Conservation (phyloP, 1,284 basidiomycete species). For the Apiotrichum brassicae region DNA sequence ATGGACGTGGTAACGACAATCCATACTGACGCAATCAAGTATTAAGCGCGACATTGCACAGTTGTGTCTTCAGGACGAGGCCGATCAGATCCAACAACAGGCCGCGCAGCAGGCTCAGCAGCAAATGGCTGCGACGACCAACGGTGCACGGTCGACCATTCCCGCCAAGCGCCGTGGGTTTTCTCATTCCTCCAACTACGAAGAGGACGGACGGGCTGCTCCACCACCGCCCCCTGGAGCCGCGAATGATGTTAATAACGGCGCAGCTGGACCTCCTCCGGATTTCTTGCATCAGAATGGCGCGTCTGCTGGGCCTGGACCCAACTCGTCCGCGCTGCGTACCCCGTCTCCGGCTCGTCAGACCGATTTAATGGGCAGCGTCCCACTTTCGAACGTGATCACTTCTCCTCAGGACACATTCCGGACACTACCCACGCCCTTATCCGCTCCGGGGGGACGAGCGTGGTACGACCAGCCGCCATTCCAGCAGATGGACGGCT, state of each 20-base stretch:
- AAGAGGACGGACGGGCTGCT: background rate
- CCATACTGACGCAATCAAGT: constrained; percentile 3
- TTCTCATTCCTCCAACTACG: background rate
- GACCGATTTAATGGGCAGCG: constrained; percentile 4
- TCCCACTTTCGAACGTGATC: constrained; percentile 5
- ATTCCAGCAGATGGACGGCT: background rate
- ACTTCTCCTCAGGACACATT: constrained; percentile 14
- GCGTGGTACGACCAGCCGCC: constrained; percentile 3
- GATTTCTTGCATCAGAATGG: background rate
- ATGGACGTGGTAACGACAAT: too few relatives aligned
- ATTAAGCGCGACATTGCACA: constrained; percentile 21
- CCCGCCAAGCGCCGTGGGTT: constrained; percentile 14
- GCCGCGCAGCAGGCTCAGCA: constrained; percentile 16
- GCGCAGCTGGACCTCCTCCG: background rate
- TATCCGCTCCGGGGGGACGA: background rate
- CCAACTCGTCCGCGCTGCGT: constrained; percentile 1
- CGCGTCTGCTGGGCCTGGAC: background rate
- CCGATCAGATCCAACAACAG: constrained; percentile 17
- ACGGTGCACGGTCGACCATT: constrained; percentile 1
- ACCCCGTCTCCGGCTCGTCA: constrained; percentile 1
- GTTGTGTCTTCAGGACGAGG: constrained; percentile 15
- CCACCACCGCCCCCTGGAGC: background rate
- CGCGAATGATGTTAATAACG: background rate
- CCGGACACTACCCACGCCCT: constrained; percentile 3
- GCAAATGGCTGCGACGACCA: constrained; percentile 3